Conservation (phyloP, 306 rosid genomes). For the Inga oerstediana region DNA sequence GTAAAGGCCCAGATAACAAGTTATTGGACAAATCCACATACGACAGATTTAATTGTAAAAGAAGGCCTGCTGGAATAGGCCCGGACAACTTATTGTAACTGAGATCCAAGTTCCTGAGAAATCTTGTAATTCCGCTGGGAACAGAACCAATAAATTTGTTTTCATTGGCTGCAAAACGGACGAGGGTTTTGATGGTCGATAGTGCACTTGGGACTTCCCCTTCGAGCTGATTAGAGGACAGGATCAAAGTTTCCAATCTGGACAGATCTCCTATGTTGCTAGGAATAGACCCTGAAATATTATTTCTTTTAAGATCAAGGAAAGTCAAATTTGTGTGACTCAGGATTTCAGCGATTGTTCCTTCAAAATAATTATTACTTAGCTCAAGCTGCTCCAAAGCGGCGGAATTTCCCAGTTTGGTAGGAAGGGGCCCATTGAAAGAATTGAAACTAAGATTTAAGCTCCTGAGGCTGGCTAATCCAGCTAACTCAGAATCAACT, state of each 20-base stretch:
- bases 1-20: constrained; percentile 48
- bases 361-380: constrained; percentile 39
- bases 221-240: constrained; percentile 50
- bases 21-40: constrained; percentile 70
- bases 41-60: constrained; percentile 46
- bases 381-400: constrained; percentile 66
- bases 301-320: constrained; percentile 52
- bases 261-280: constrained; percentile 50
- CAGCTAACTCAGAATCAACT: constrained; percentile 48
- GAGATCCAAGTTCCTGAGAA: constrained; percentile 61
- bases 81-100: constrained; percentile 53
- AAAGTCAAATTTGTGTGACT: constrained; percentile 45
- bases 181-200: constrained; percentile 41
- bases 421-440: constrained; percentile 52
- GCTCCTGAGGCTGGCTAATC: constrained; percentile 48
- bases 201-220: constrained; percentile 60
- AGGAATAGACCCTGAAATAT: constrained; percentile 46
- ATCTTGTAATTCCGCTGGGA: constrained; percentile 54
- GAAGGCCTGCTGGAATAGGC: constrained; percentile 53
- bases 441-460: constrained; percentile 46
- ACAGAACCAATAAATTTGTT: constrained; percentile 51
- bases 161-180: constrained; percentile 67
- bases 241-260: constrained; percentile 60
- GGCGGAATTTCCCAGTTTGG: constrained; percentile 51
- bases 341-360: constrained; percentile 43